Percentiles rank a stretch among this genome's conserved stretches.
Evolutionary conservation across 352 stramenopile species (phyloP).

Genomic region (Pythium rishiriense): DNA sequence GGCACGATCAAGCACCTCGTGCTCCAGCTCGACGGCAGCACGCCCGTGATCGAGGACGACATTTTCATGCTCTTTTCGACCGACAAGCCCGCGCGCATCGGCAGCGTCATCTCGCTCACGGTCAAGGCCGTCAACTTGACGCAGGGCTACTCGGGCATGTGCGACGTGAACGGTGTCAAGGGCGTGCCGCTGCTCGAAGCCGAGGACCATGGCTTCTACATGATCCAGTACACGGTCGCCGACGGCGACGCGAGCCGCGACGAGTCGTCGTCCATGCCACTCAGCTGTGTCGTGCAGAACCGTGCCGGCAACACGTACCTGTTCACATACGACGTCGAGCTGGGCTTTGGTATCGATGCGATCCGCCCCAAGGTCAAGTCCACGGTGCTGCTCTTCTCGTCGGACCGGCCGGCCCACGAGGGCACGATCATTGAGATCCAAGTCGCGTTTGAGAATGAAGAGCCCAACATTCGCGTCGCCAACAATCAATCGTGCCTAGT

Average conservation of each 20-base stretch:
- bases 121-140: conserved; percentile 39
- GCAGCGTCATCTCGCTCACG: conserved; percentile 56
- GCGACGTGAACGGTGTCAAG: conserved; percentile 51
- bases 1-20: conserved; percentile 31
- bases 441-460: conserved; percentile 41
- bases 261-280: conserved; percentile 34
- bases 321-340: conserved; percentile 38
- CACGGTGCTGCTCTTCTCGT: conserved; percentile 58
- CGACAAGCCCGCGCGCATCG: conserved; percentile 58
- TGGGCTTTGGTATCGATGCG: conserved; percentile 60
- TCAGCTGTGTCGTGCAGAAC: conserved; percentile 49
- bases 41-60: conserved; percentile 36
- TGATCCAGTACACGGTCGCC: conserved; percentile 62
- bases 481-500: conserved; percentile 48
- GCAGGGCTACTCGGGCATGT: conserved; percentile 48
- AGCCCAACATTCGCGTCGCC: conserved; percentile 39
- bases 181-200: conserved; percentile 41
- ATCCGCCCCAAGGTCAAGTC: conserved; percentile 41
- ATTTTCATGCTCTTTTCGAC: conserved; percentile 66
- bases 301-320: conserved; percentile 38
- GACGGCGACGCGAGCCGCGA: conserved; percentile 39
- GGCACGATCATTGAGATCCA: conserved; percentile 69
- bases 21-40: conserved; percentile 39
- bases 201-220: conserved; percentile 61
- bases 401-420: conserved; percentile 58